Base-by-base conservation (phyloP, 495 filamentous ascomycete species). In the Aspergillus wentii region DNA sequence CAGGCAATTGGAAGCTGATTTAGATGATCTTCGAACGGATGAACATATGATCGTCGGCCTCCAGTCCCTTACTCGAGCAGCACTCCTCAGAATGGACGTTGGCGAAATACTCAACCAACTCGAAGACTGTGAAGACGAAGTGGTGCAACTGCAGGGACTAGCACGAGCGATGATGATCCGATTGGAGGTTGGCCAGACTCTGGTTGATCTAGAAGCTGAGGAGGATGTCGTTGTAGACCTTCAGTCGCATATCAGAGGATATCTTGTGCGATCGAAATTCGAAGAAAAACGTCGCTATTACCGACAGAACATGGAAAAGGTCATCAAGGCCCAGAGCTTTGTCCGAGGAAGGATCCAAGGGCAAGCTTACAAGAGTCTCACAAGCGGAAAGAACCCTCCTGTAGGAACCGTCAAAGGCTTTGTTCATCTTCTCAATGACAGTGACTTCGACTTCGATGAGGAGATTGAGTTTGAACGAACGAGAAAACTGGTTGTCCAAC, bases 381-480 rank as follows among this genome's bases (percentile, higher is more conserved):
- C 89, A 5, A 88, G 79, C 21, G 92, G 94, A n/a, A 95, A 95
- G 62, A 97, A 97, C 51, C 92, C 92, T 32, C 92, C 94, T 3
- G 88, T 97, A 35, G 85, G 87, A 30, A 95, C 94, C 1, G 84
- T 99, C 48, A 95, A 97, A 64, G 90, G 91, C 48, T 97, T 97
- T 50, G 88, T 99, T 4, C 92, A 99, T 63, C 73, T 99, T 17
- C 76, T 99, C 32, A 99, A 97, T 55, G 92, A 99, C 61, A 95
- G 88, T 50, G 88, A 95, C 51, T 94, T 99, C 48, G 92, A 99
- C 52, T 99, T 99, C 58, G 94, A 99, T 55, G 89, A 96, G 59
- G 92, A 99, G 54, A 79, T 99, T 27, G 92, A 99, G 51, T 95
- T 94, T 38, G 92, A 99, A 57, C 76, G 88, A 27, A 57, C 95